These are phyloP conservation scores for Syzygium aromaticum DNA, from an alignment of 345 rosid genomes.

Conservation along the genomic window DNA sequence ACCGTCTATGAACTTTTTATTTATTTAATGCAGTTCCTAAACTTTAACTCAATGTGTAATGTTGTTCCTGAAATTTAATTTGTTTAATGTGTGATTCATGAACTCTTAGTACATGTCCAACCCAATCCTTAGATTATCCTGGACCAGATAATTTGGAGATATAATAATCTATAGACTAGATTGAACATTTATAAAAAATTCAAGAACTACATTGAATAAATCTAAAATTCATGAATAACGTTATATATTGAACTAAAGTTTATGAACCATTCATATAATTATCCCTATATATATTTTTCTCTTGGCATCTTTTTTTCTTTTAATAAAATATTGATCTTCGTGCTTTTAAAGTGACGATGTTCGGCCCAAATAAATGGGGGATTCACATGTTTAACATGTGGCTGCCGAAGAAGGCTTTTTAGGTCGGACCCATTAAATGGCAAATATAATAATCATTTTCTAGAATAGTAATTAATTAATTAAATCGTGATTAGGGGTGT, in stretches of 20 bases:
- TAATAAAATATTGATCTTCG: neutral
- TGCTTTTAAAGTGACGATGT: neutral
- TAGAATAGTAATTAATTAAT: neutral
- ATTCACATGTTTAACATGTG: neutral
- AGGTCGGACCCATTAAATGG: neutral
- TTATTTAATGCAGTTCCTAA: rapidly evolving
- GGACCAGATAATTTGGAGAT: too few relatives aligned
- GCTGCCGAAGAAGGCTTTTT: neutral
- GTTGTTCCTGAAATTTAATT: too few relatives aligned
- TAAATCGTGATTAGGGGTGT: neutral
- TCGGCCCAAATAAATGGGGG: neutral
- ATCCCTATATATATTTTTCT: too few relatives aligned
- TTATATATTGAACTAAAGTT: too few relatives aligned
- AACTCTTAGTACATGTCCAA: neutral
- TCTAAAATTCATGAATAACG: rapidly evolving
- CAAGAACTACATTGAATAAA: rapidly evolving
- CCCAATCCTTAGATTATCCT: neutral
- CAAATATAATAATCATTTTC: neutral
- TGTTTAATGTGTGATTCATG: too few relatives aligned
- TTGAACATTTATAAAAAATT: too few relatives aligned
- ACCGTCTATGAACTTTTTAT: rapidly evolving
- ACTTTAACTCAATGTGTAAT: too few relatives aligned
- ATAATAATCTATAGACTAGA: too few relatives aligned
- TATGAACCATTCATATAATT: neutral
- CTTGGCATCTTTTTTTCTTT: too few relatives aligned